Conservation (phyloP, 768 basidiomycete genomes). For the Mycena amicta region DNA sequence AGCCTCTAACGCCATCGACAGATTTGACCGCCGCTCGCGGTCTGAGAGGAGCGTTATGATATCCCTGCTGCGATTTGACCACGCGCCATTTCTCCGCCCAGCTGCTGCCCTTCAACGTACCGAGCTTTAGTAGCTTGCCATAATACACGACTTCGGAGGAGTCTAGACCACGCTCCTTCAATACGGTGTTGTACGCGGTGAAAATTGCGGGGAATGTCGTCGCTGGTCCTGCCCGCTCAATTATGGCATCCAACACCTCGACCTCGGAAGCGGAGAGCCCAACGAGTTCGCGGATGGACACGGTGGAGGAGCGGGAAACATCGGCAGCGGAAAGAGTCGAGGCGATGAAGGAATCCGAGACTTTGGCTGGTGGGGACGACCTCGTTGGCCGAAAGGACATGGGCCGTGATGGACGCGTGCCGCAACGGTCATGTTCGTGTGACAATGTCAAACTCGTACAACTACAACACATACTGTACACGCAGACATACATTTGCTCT, state of each 20-base stretch:
- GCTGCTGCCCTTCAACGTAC: slow-evolving; percentile 74
- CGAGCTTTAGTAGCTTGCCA: slow-evolving; percentile 79
- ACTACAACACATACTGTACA: not conserved
- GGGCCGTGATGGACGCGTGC: slow-evolving; percentile 4
- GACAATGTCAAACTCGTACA: too few species aligned
- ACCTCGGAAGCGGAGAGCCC: slow-evolving; percentile 59
- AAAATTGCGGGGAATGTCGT: slow-evolving; percentile 81
- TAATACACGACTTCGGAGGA: slow-evolving; percentile 82
- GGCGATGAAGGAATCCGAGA: slow-evolving; percentile 17
- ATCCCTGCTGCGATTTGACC: slow-evolving; percentile 61
- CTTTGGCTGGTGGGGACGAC: slow-evolving; percentile 34
- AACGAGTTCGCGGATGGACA: slow-evolving; percentile 53
- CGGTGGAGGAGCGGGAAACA: slow-evolving; percentile 42
- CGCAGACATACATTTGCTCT: slow-evolving; percentile 11
- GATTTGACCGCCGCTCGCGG: too few species aligned
- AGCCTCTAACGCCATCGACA: too few species aligned
- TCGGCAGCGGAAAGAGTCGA: slow-evolving; percentile 30
- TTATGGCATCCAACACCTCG: slow-evolving; percentile 73
- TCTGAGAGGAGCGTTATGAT: too few species aligned
- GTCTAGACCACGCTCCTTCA: slow-evolving; percentile 75
- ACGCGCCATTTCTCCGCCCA: slow-evolving; percentile 84
- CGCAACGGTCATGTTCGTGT: slow-evolving; percentile 1
- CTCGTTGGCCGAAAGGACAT: slow-evolving; percentile 40
- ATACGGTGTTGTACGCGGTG: slow-evolving; percentile 81
- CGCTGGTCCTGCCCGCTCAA: slow-evolving; percentile 66